Evolutionary conservation across 441 rosid species (phyloP).

Genomic region (Melastoma candidum): DNA sequence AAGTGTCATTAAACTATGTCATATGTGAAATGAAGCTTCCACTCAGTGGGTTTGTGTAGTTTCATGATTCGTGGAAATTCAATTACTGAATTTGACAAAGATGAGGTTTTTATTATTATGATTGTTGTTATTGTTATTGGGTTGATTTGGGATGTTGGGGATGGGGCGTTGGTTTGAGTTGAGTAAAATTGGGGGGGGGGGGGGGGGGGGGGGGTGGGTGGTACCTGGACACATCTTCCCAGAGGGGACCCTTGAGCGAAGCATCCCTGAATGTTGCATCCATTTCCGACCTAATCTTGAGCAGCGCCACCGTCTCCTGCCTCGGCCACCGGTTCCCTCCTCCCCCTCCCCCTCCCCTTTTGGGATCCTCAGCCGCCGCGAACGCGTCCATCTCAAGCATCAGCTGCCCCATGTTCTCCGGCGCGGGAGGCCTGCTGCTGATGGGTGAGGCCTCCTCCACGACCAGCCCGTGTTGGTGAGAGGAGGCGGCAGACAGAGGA

Average conservation of each 20-base stretch:
- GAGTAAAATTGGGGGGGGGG: too few relatives aligned
- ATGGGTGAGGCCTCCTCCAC: conserved; percentile 1
- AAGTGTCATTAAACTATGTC: too few relatives aligned
- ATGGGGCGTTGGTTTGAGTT: not conserved
- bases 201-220: not conserved
- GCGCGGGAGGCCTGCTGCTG: conserved; percentile 1
- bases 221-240: conserved; percentile 10
- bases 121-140: too few relatives aligned
- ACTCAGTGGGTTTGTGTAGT: too few relatives aligned
- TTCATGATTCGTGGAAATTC: too few relatives aligned
- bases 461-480: conserved; percentile 22
- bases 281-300: conserved; percentile 10
- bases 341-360: not conserved
- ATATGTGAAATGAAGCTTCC: too few relatives aligned
- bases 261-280: conserved; percentile 4
- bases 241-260: conserved; percentile 3
- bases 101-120: too few relatives aligned
- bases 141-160: too few relatives aligned
- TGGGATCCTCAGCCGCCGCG: not conserved
- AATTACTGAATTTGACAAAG: too few relatives aligned
- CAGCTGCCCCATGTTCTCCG: not conserved
- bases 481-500: not conserved
- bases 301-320: conserved; percentile 4
- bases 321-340: conserved; percentile 9
- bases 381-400: not conserved